Base-by-base conservation (phyloP, 2,329 filamentous ascomycete genomes). In the Aureobasidium leucospermi region DNA sequence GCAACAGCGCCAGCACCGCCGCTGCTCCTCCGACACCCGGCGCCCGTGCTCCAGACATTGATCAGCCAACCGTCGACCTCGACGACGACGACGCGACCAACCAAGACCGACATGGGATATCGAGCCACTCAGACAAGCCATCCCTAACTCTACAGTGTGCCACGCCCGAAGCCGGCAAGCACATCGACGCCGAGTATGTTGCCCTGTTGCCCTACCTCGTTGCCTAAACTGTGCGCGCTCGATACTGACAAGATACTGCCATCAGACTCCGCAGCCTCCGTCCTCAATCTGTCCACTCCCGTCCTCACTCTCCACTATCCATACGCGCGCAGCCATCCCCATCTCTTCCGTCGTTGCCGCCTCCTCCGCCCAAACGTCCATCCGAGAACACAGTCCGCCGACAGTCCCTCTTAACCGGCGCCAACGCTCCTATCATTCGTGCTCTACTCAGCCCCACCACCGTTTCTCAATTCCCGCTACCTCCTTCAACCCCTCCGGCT, bases 1-100 rank as follows among this genome's bases (percentile, higher is more conserved):
- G 36, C 49, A 41, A 39, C 36, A 38, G 34, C 34, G 29, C 19
- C 48, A 49, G 31, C 47, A 49, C 32, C 11, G 28, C 16, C 46
- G 29, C 15, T 13, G 29, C 49, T 42, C 32, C 38, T 13, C 34
- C 51, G 28, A 19, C 38, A 6, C 36, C 38, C 51, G 51, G 39
- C 51, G 13, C 39, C 38, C 49, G 8, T n/a, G 32, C 19, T 19
- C 13, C 9, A 16, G 9, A 10, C 53, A 23, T 10, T n/a, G 16
- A 5, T 4, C 29, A 38, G 15, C 28, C 32, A 7, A 41, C 10
- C 1, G 61, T 65, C 34, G 55, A 67, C 48, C 64, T 65, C 42
- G 64, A 67, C 31, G 58, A 62, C 31, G 49, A 63, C 49, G 61
- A 32, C 36, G 7, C 41, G 11, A 13, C 13, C 49, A 41, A 39